These are phyloP conservation scores for Colletotrichum sp. DNA, from an alignment of 2,329 filamentous ascomycete genomes.

Conservation along the genomic window DNA sequence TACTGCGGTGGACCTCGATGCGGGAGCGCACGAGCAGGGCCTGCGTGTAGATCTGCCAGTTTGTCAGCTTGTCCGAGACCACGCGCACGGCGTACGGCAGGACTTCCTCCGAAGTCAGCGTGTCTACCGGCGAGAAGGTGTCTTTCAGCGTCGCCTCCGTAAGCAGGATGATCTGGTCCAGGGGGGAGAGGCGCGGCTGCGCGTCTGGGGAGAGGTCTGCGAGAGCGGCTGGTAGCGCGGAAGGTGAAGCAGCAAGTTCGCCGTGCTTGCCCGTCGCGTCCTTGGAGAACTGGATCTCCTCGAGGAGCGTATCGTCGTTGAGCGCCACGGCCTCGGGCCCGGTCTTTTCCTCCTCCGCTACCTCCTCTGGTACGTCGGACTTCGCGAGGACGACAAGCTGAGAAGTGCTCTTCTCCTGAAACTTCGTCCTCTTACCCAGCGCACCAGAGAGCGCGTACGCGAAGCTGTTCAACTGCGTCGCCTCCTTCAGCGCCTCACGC, in stretches of 20 bases:
- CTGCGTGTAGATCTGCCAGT: constrained; percentile 98
- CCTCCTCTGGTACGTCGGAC: constrained; percentile 49
- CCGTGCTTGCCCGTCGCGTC: constrained; percentile 42
- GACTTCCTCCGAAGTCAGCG: constrained; percentile 91
- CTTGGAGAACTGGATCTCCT: constrained; percentile 76
- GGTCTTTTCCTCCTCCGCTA: constrained; percentile 25
- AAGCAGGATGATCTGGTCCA: constrained; percentile 90
- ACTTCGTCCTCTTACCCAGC: constrained; percentile 84
- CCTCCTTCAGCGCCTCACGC: constrained; percentile 70
- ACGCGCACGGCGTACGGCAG: constrained; percentile 90
- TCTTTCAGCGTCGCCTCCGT: constrained; percentile 90
- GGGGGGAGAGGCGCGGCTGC: constrained; percentile 80
- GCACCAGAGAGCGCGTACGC: constrained; percentile 84
- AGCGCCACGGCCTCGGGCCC: constrained; percentile 75
- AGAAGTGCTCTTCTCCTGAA: constrained; percentile 79
- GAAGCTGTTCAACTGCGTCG: constrained; percentile 71
- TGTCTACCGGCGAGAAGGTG: constrained; percentile 80
- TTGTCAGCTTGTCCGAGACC: constrained; percentile 85
- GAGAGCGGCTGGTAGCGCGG: constrained; percentile 64
- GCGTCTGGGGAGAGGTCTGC: constrained; percentile 73
- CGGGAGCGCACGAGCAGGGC: constrained; percentile 87
- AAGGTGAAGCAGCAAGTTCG: constrained; percentile 36
- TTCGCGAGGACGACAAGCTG: constrained; percentile 91
- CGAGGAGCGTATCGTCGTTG: constrained; percentile 92
- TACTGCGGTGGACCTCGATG: constrained; percentile 85